These are phyloP conservation scores for Periglandula ipomoeae DNA, from an alignment of 2,329 filamentous ascomycete species.

Conservation along the genomic window DNA sequence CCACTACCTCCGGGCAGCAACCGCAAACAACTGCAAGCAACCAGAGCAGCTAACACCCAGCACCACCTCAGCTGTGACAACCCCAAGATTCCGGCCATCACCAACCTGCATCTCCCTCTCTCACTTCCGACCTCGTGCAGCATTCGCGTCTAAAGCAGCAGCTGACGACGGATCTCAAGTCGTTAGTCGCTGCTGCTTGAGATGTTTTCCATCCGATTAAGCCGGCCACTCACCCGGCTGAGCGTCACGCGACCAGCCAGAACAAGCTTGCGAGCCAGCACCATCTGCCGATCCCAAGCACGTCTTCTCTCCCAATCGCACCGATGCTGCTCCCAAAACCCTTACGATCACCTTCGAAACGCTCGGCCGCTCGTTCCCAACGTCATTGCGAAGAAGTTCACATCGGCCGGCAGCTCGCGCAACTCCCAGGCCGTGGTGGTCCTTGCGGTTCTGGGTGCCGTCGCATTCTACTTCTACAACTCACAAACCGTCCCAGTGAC, in stretches of 20 bases:
- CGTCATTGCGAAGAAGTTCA: conserved; percentile 16
- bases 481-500: conserved; percentile 65
- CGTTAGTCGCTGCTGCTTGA: neutral
- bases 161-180: no score
- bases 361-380: conserved; percentile 25
- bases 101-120: no score
- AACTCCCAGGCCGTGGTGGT: conserved; percentile 28
- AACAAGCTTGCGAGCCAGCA: neutral
- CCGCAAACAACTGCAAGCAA: no score
- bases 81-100: no score
- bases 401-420: conserved; percentile 19
- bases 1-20: no score
- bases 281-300: neutral
- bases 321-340: conserved; percentile 12
- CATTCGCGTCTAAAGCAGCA: neutral
- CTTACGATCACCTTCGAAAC: conserved; percentile 18
- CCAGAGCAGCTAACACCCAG: no score
- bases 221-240: neutral
- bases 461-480: conserved; percentile 57
- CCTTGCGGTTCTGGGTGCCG: conserved; percentile 32
- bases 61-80: neutral
- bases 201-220: neutral
- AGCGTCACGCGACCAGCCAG: neutral
- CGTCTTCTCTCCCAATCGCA: conserved; percentile 14
- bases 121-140: neutral